phyloP scores from a whole-genome alignment of 2,329 filamentous ascomycete species.

The Phialophora macrospora region DNA sequence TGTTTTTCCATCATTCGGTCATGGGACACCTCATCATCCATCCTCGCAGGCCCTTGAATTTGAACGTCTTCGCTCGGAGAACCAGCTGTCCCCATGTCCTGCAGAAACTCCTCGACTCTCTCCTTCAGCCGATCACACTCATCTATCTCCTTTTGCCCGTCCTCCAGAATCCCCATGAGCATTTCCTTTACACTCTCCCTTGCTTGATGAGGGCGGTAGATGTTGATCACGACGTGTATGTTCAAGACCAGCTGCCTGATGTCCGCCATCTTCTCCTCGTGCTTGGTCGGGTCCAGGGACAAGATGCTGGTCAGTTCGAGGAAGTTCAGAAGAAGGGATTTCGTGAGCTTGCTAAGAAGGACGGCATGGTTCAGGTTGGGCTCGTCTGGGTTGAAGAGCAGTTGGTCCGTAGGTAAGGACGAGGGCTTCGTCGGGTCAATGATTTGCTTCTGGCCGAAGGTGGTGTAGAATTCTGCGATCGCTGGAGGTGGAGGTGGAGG shows the following conservation, averaged over 20 bases:
- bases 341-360: constrained; percentile 76
- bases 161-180: constrained; percentile 83
- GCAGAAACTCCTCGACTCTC: constrained; percentile 59
- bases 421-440: constrained; percentile 45
- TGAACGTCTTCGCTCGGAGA: constrained; percentile 25
- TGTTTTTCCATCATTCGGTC: constrained; percentile 42
- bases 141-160: constrained; percentile 74
- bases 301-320: constrained; percentile 79
- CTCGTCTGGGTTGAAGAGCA: constrained; percentile 65
- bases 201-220: constrained; percentile 92
- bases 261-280: constrained; percentile 70
- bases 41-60: constrained; percentile 8
- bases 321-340: constrained; percentile 82
- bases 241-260: constrained; percentile 84
- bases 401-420: constrained; percentile 55
- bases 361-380: constrained; percentile 51
- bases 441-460: constrained; percentile 80
- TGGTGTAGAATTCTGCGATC: constrained; percentile 65
- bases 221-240: constrained; percentile 89
- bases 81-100: constrained; percentile 39
- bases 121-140: constrained; percentile 75
- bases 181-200: constrained; percentile 82
- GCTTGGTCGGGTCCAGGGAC: constrained; percentile 61
- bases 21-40: constrained; percentile 32
- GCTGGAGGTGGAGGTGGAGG: constrained; percentile 75